These are phyloP conservation scores for Salinomyces thailandicus DNA, from an alignment of 2,329 filamentous ascomycete genomes.

Conservation along the genomic window DNA sequence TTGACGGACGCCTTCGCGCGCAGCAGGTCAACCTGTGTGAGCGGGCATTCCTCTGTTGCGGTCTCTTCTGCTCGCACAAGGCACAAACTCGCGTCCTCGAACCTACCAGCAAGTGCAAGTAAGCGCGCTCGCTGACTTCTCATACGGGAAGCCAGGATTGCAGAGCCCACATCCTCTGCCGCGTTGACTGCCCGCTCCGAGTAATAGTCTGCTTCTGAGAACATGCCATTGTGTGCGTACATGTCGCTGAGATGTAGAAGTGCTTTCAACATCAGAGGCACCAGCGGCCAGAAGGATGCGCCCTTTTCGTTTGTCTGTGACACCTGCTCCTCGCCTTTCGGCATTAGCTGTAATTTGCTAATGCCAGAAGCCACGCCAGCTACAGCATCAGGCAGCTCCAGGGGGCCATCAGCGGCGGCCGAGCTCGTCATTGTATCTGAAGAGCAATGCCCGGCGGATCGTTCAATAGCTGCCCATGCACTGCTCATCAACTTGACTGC, in stretches of 20 bases:
- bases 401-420: neutral
- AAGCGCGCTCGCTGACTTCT: slow-evolving; percentile 16
- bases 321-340: slow-evolving; percentile 15
- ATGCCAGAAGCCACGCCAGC: slow-evolving; percentile 15
- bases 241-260: slow-evolving; percentile 64
- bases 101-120: slow-evolving; percentile 13
- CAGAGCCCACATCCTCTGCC: slow-evolving; percentile 37
- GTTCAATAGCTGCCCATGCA: slow-evolving; percentile 19
- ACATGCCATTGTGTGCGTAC: slow-evolving; percentile 75
- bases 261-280: slow-evolving; percentile 61
- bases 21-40: slow-evolving; percentile 11
- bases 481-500: slow-evolving; percentile 19
- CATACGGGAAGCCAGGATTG: slow-evolving; percentile 9
- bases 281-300: slow-evolving; percentile 69
- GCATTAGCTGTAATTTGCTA: slow-evolving; percentile 24
- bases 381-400: slow-evolving; percentile 1
- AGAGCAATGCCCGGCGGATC: neutral
- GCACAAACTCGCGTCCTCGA: slow-evolving; percentile 23
- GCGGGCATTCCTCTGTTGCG: slow-evolving; percentile 1
- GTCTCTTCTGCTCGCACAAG: slow-evolving; percentile 10
- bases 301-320: slow-evolving; percentile 44
- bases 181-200: slow-evolving; percentile 74
- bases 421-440: too few species aligned
- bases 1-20: slow-evolving; percentile 14
- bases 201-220: slow-evolving; percentile 80